Conservation (phyloP, 139 green algal genomes). For the Edaphochlamys debaryana region DNA sequence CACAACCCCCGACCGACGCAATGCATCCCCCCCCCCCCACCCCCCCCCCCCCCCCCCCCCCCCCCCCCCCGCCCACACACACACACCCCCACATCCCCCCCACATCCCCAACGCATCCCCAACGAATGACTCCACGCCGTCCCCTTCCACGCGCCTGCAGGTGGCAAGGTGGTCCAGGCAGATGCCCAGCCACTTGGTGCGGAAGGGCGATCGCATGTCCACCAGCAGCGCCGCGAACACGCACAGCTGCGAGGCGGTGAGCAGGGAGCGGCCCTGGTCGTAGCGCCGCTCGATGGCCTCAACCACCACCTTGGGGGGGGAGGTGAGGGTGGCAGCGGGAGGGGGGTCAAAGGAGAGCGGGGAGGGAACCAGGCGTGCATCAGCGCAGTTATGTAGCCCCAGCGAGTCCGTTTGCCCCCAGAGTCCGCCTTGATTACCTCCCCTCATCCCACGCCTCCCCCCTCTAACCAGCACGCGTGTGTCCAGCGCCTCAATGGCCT, state of each 20-base stretch:
- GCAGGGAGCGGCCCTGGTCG: slow-evolving; percentile 37
- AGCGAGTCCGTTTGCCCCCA: no score
- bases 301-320: slow-evolving; percentile 14
- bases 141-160: neutral
- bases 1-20: neutral
- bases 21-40: no score
- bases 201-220: slow-evolving; percentile 25
- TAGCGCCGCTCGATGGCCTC: slow-evolving; percentile 34
- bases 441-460: no score
- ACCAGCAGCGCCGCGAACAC: slow-evolving; percentile 34
- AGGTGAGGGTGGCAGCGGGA: neutral
- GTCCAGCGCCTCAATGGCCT: neutral
- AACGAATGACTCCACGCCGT: neutral
- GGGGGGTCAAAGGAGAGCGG: neutral
- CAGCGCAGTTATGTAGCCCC: no score
- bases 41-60: no score
- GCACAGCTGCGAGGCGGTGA: slow-evolving; percentile 23
- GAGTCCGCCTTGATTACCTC: no score
- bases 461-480: neutral
- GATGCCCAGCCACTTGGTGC: slow-evolving; percentile 26
- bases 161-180: slow-evolving; percentile 14
- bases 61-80: neutral
- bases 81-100: neutral
- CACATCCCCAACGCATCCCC: neutral
- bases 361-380: no score